Conservation (phyloP, 306 rosid genomes). For the Casuarina cunninghamiana region DNA sequence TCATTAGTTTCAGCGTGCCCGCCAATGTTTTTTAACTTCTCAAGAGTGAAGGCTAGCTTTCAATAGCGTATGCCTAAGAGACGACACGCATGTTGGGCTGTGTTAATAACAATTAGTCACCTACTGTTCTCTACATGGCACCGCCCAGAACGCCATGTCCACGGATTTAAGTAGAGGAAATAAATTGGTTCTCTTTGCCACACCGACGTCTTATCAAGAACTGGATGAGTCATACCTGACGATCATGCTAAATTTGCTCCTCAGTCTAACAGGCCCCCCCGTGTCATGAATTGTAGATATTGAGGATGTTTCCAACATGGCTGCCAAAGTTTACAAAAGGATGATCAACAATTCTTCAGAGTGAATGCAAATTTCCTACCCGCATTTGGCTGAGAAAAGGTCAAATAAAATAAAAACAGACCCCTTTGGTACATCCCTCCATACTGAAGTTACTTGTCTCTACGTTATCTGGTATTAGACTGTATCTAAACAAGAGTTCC, state of each 20-base stretch:
- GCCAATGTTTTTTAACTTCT: neutral
- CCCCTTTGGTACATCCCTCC: neutral
- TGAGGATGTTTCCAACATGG: no score
- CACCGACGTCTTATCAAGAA: neutral
- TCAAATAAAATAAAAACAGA: no score
- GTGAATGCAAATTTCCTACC: neutral
- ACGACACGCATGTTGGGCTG: neutral
- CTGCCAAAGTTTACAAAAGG: no score
- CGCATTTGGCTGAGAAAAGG: neutral
- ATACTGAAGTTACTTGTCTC: neutral
- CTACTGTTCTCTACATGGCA: neutral
- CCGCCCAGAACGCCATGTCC: no score
- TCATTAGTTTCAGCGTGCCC: conserved; percentile 34
- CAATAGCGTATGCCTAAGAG: neutral
- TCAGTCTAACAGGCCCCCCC: neutral
- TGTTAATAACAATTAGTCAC: neutral
- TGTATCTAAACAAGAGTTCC: neutral
- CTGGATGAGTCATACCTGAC: neutral
- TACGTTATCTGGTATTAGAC: conserved; percentile 11
- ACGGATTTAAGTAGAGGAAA: no score
- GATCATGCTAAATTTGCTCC: neutral
- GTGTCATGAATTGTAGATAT: neutral
- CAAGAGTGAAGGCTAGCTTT: neutral
- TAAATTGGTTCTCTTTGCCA: neutral
- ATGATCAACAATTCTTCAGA: neutral